These are phyloP conservation scores for Amylostereum chailletii DNA, from an alignment of 1,284 basidiomycete genomes.

Conservation along the genomic window DNA sequence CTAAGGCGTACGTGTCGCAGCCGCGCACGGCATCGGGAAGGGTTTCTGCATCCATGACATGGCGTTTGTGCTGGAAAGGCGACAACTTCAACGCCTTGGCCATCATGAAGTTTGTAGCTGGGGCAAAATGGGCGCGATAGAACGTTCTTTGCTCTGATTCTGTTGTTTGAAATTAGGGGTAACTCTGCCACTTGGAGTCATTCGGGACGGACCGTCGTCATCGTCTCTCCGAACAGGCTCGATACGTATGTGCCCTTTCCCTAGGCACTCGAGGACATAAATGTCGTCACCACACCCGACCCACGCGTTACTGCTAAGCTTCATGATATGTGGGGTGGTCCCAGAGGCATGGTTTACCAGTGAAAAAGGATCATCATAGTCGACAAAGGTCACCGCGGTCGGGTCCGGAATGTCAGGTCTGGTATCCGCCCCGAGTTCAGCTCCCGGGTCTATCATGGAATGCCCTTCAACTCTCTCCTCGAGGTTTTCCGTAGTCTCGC, in stretches of 20 bases:
- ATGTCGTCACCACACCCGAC: conserved; percentile 71
- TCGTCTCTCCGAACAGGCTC: conserved; percentile 29
- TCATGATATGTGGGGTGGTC: conserved; percentile 37
- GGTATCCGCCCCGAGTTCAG: conserved; percentile 11
- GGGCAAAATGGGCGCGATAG: conserved; percentile 45
- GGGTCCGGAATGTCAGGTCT: conserved; percentile 41
- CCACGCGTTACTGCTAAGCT: conserved; percentile 59
- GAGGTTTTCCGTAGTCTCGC: conserved; percentile 41
- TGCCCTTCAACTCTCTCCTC: conserved; percentile 26
- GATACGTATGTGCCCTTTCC: conserved; percentile 68
- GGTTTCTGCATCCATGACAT: conserved; percentile 43
- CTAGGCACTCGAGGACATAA: conserved; percentile 76
- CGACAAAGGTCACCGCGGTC: conserved; percentile 67
- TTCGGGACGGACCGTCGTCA: conserved; percentile 27
- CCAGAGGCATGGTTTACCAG: conserved; percentile 46
- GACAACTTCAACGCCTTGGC: conserved; percentile 39
- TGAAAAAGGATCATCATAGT: conserved; percentile 75
- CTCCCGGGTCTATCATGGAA: conserved; percentile 4
- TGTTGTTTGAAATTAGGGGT: background rate
- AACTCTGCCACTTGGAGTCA: too few relatives aligned
- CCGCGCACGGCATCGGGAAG: conserved; percentile 54
- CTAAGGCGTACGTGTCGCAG: conserved; percentile 57
- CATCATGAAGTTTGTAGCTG: conserved; percentile 38
- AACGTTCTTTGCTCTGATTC: conserved; percentile 19
- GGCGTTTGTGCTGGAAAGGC: conserved; percentile 44